Conservation (phyloP, 2,329 filamentous ascomycete genomes). For the Venturia effusa region DNA sequence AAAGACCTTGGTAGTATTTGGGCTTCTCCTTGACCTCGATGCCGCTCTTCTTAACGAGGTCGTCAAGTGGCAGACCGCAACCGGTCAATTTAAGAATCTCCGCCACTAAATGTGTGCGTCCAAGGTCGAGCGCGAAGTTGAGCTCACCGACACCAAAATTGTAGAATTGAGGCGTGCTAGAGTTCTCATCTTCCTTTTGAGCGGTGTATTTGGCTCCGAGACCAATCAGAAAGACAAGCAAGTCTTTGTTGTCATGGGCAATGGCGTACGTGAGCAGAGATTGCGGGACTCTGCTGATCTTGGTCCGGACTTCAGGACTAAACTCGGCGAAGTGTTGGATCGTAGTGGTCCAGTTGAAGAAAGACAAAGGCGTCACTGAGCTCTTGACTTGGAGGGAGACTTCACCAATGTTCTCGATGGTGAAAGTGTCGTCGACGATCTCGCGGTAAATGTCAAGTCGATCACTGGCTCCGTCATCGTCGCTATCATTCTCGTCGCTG, state of each 20-base stretch:
- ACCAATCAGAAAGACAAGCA: constrained; percentile 49
- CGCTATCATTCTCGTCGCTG: constrained; percentile 16
- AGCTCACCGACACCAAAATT: constrained; percentile 22
- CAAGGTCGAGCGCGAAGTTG: constrained; percentile 31
- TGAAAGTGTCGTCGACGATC: constrained; percentile 56
- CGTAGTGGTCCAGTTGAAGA: constrained; percentile 12
- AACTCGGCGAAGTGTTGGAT: constrained; percentile 10
- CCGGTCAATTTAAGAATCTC: constrained; percentile 57
- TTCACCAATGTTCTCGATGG: constrained; percentile 65
- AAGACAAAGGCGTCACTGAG: constrained; percentile 37
- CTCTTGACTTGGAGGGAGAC: constrained; percentile 60
- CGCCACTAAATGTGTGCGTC: constrained; percentile 46
- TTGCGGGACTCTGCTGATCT: background rate
- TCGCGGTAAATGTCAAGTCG: constrained; percentile 28
- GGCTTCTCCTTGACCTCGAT: constrained; percentile 53
- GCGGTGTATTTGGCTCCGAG: constrained; percentile 33
- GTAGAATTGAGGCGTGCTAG: constrained; percentile 15
- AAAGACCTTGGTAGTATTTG: constrained; percentile 65
- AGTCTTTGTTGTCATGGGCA: constrained; percentile 39
- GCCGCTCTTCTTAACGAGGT: constrained; percentile 55
- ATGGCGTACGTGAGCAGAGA: constrained; percentile 35
- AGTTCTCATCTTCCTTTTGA: background rate
- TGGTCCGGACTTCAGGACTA: background rate
- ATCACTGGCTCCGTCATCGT: constrained; percentile 16
- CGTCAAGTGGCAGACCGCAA: constrained; percentile 57